Evolutionary conservation across 1,284 basidiomycete genomes (phyloP), one percentile per base, ranked within the genome.

Genomic region (Melampsora occidentalis): DNA sequence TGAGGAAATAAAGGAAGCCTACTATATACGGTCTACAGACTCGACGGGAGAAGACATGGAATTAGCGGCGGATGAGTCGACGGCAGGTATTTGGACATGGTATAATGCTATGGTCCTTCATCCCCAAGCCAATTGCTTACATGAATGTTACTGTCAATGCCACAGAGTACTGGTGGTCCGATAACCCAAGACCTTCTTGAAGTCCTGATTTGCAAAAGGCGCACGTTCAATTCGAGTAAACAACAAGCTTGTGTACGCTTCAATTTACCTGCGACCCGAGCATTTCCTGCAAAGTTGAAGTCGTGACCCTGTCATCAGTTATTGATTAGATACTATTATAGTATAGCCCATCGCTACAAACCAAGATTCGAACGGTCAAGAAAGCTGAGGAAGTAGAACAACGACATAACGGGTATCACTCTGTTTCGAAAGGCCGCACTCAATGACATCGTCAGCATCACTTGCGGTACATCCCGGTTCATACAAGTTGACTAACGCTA

Each of bases 381-480:
- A 22, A 76, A 76, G 48, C 66, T 76, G 20, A 76, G 35, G 42
- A 76, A 69, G 53, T 68, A 76, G 59, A 76, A 76, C 57, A 68
- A 48, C 14, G 72, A 33, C 22, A 76, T n/a, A 57, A 76, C 62
- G 28, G 71, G 71, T 25, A 63, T 57, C 53, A 57, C 53, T 12
- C 53, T 57, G 53, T 57, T n/a, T 9, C 25, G 14, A 63, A 20
- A 63, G n/a, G 7, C 35, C 6, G 5, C 61, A 63, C 1, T 57
- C 53, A 28, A n/a, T 28, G n/a, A n/a, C n/a, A n/a, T n/a, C n/a
- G 6, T 28, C 20, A n/a, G 14, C 7, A 20, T 28, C 10, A n/a
- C 14, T 28, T 28, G 20, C 53, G 25, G 25, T 12, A 7, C 12
- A 3, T 57, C 51, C 1, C 53, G 5, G 20, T n/a, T 20, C 53